A percentile compares a stretch with the other conserved stretches of the same genome.
Evolutionary conservation across 257 asterid genomes (phyloP).

Genomic region (Scutellaria minor): DNA sequence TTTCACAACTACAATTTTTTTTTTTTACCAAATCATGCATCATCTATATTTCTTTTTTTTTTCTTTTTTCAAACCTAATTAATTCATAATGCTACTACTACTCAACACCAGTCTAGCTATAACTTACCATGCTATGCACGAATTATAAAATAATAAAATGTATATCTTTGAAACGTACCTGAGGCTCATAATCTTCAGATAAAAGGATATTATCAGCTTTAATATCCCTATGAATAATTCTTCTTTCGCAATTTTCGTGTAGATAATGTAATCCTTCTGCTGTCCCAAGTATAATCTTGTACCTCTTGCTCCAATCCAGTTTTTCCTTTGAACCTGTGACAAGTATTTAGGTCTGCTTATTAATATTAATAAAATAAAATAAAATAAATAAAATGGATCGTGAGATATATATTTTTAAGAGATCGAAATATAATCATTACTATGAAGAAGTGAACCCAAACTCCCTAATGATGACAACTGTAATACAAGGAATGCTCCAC

Average conservation of each 20-base stretch:
- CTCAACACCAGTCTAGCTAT: no score
- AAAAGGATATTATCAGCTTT: constrained; percentile 70
- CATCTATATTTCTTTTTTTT: no score
- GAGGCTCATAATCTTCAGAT: constrained; percentile 67
- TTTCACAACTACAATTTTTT: no score
- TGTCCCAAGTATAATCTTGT: constrained; percentile 64
- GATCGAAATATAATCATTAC: constrained; percentile 34
- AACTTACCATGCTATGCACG: no score
- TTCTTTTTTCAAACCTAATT: no score
- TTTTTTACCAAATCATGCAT: no score
- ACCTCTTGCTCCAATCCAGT: constrained; percentile 58
- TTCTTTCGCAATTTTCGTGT: constrained; percentile 62
- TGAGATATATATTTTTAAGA: no score
- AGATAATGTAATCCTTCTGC: constrained; percentile 71
- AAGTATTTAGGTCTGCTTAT: neutral
- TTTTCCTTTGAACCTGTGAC: constrained; percentile 50
- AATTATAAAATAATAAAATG: no score
- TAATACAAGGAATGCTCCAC: constrained; percentile 67
- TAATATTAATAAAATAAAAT: neutral
- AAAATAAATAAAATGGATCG: neutral
- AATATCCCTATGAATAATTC: constrained; percentile 74
- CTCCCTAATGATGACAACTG: constrained; percentile 68
- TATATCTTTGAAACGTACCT: constrained; percentile 41
- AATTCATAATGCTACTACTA: no score
- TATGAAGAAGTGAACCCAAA: constrained; percentile 63